Base-by-base conservation (phyloP, 805 yeast species). In the Kluyveromyces wickerhamii region DNA sequence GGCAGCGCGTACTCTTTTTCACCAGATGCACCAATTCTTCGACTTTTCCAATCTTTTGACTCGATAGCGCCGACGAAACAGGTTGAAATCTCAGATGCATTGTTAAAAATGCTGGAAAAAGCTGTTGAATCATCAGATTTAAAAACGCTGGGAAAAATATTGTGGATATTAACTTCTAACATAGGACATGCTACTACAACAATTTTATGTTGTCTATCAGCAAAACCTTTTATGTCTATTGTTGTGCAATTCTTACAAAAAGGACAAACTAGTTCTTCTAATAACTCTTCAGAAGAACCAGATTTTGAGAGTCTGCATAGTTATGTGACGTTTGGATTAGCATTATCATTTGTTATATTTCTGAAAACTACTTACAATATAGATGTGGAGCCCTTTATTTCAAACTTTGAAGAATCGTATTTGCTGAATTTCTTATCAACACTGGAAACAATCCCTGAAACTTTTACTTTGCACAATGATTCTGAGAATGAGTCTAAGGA, bases 251-350 rank as follows among this genome's bases (percentile, higher is more conserved):
- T 69, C 39, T 49, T 81, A 12, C 87, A 80, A 47, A 45, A 49
- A 43, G 42, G 47, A 18, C 41, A 39, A 22, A 20, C 40, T 28
- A 54, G 54, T 29, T 51, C 57, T 25, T 51, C 66, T 39, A 43
- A 28, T 43, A 21, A 46, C 44, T 13, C n/a, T 11, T 30, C 26
- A 33, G 56, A 53, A 4, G 77, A 71, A 29, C 79, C 73, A 34
- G 81, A 74, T 35, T 65, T 66, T 37, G 71, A 73, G 43, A 72
- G 71, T 41, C 86, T 79, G 52, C 92, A 81, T 23, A 56, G 66
- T 10, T 82, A 77, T 48, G 64, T 84, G 2, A 77, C 82, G 25
- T 77, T 79, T 52, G 87, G 94, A 1, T 65, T 74, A 29, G 60
- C 77, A 1, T 47, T 80, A 17, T 50, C 78, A 24, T 61, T 78